A percentile compares a stretch with the other conserved stretches of the same genome.
These are phyloP conservation scores for Globisporangium emineosum DNA, from an alignment of 352 stramenopile genomes.

Conservation along the genomic window DNA sequence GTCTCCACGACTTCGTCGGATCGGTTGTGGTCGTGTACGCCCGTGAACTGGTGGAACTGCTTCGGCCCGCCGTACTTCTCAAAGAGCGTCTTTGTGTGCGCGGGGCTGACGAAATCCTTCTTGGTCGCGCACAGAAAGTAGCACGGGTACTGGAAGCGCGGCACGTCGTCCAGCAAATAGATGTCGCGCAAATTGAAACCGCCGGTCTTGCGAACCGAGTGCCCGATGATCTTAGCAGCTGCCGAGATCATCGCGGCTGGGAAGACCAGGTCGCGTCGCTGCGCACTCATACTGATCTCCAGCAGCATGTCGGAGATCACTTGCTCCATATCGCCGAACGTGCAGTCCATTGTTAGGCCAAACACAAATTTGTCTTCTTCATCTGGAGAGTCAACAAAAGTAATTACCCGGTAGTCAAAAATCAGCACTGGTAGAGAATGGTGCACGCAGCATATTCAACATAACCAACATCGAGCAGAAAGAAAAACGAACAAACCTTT, in stretches of 20 bases:
- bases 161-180: constrained; percentile 39
- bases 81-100: constrained; percentile 49
- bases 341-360: constrained; percentile 53
- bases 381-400: background rate
- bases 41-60: constrained; percentile 50
- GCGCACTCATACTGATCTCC: constrained; percentile 65
- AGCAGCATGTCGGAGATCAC: constrained; percentile 73
- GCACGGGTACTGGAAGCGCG: constrained; percentile 43
- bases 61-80: constrained; percentile 61
- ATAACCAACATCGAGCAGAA: background rate
- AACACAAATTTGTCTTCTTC: constrained; percentile 51
- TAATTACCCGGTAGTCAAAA: background rate
- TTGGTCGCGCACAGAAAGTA: constrained; percentile 67
- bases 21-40: constrained; percentile 63
- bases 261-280: constrained; percentile 67
- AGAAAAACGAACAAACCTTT: constrained; percentile 12
- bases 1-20: constrained; percentile 41
- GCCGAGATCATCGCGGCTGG: constrained; percentile 59
- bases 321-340: constrained; percentile 74
- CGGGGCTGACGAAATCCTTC: constrained; percentile 72
- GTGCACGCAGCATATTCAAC: background rate
- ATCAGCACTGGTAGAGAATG: background rate
- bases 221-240: constrained; percentile 63
- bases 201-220: constrained; percentile 61
- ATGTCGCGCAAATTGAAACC: constrained; percentile 58